A percentile compares a stretch with the other conserved stretches of the same genome.
phyloP scores from a whole-genome alignment of 768 basidiomycete genomes.

The Pulveroboletus sp. region DNA sequence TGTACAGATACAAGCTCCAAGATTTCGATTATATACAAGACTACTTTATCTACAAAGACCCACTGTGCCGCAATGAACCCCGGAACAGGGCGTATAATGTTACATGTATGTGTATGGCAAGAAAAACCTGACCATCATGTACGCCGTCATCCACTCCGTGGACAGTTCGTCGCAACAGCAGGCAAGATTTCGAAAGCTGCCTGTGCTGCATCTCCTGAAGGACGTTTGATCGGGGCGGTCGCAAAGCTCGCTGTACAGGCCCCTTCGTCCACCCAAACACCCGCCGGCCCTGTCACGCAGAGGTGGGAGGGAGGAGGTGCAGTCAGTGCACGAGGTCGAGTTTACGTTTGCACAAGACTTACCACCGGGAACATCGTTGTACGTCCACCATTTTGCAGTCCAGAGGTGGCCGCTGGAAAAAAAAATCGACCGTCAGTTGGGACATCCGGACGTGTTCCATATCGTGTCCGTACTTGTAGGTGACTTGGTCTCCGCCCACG shows the following conservation, averaged over 20 bases:
- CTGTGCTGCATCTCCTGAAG: not conserved
- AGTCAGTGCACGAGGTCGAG: not conserved
- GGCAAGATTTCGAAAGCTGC: constrained; percentile 1
- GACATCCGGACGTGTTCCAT: too few species aligned
- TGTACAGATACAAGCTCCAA: too few species aligned
- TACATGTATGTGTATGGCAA: too few species aligned
- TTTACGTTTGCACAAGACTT: not conserved
- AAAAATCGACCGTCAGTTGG: not conserved
- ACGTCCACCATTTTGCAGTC: constrained; percentile 47
- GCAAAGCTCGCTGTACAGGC: constrained; percentile 4
- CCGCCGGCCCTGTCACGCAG: constrained; percentile 8
- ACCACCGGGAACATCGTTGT: constrained; percentile 36
- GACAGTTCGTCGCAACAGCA: not conserved
- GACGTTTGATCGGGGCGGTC: not conserved
- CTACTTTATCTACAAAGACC: not conserved
- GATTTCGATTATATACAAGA: not conserved
- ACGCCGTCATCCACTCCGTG: not conserved
- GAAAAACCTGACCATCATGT: not conserved
- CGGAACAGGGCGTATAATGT: not conserved
- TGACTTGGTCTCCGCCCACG: constrained; percentile 39
- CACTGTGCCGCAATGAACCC: not conserved
- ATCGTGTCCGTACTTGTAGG: constrained; percentile 34
- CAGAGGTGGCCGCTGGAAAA: constrained; percentile 42
- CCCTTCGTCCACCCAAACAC: constrained; percentile 15
- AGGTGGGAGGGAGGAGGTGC: not conserved